Base-by-base conservation (phyloP, 306 rosid genomes). In the Cicer pinnatifidum region DNA sequence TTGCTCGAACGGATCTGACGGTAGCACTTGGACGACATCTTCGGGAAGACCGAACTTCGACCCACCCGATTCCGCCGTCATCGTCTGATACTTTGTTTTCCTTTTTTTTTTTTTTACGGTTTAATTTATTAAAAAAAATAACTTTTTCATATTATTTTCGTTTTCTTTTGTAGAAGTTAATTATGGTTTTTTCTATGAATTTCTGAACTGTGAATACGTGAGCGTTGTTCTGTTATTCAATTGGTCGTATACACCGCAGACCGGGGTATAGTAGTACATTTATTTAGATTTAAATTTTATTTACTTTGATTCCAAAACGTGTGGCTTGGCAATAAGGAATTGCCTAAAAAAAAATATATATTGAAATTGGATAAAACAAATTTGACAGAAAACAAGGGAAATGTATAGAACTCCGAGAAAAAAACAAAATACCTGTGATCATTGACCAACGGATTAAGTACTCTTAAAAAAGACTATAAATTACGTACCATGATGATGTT, bases 1-100 rank as follows among this genome's bases (percentile, higher is more conserved):
- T 66, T 88, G 97, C 57, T 91, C 95, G 80, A 94, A 94, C 16
- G 97, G 99, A 91, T 94, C 96, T 1, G 92, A 84, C 76, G 99
- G 97, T 63, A 94, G 85, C 5, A 89, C 82, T 65, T 72, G 79
- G 69, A 89, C 74, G 6, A 94, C 73, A 37, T 88, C 96, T 48
- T 86, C 91, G 85, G 97, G 91, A 81, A 94, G 96, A 19, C 85
- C 96, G 81, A 88, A 89, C 41, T 73, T 75, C 41, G 85, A 67
- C 50, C 67, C 74, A 58, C 88, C 83, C 77, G 92, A 88, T 79
- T 88, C 98, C 46, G 81, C 75, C 78, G 81, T 72, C 81, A 81
- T 76, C 39, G 35, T n/a, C 3, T 10, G 15, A 9, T 13, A 19
- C 9, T 8, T 59, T 37, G 13, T 39, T 46, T 46, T 50, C 65